Base-by-base conservation (phyloP, 2,329 filamentous ascomycete species). In the Fusarium sp. region DNA sequence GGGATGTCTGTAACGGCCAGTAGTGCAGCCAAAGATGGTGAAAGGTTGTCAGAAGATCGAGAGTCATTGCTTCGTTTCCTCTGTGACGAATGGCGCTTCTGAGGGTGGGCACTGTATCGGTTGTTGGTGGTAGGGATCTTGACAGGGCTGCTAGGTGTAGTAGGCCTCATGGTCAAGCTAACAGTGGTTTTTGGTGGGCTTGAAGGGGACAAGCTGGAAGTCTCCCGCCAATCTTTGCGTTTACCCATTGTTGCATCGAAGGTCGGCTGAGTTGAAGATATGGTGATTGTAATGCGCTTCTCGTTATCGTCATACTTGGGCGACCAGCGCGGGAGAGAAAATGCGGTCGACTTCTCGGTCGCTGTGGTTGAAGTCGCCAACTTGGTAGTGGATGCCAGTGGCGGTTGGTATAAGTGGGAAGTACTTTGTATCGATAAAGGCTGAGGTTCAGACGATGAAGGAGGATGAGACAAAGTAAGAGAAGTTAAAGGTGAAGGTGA, bases 1-100 rank as follows among this genome's bases (percentile, higher is more conserved):
- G 86, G 88, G 50, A 91, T 91, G 65, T 83, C 85, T 31, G 88
- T 91, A 54, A 88, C 81, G 33, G 88, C 88, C 34, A 91, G 80
- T 30, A 91, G 79, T 13, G 87, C 86, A 8, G 87, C 87, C 30
- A 90, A 83, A 0, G 87, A 88, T 0, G 88, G 83, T 7, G 88
- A 85, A 23, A 90, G 81, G 16, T 82, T 79, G 59, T 88, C 85
- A 8, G 86, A 83, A 2, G 84, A 83, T 73, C 85, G 84, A 3
- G 80, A 76, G 55, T 85, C 81, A 61, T 77, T 79, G 10, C 77
- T 76, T 45, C 72, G 71, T 38, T 77, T 77, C 42, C 79, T 79
- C 50, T 82, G 78, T 28, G 75, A 76, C 60, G 79, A 75, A 52
- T 79, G 77, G 38, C 81, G 72, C 76, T 82, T 65, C 79, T 79